Base-by-base conservation (phyloP, 345 rosid genomes). In the Corchorus olitorius region DNA sequence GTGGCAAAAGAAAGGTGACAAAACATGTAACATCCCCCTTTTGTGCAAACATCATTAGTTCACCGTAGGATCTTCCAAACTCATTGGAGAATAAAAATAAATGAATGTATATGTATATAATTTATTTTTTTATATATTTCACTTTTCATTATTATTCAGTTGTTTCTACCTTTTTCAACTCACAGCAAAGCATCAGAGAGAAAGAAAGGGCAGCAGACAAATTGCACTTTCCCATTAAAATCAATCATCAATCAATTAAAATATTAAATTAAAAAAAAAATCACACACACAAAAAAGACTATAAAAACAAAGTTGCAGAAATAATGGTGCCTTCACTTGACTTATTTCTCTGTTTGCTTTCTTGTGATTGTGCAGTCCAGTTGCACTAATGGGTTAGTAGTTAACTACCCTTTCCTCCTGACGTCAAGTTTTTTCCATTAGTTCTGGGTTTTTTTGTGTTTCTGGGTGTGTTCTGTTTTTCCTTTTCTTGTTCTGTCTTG, bases 41-140 rank as follows among this genome's bases (percentile, higher is more conserved):
- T 64, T 61, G 35, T 37, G 63, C 61, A 73, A 81, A 35, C 80
- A 80, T 85, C 73, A 80, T 67, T 65, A 54, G 82, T 81, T 82
- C 79, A 82, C 78, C 80, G 33, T 19, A 76, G 88, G 78, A 85
- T 84, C 89, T 88, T 89, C 93, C 93, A 71, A 88, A 84, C 81
- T 86, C 90, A 82, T 86, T 84, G 93, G 93, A 89, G 91, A 79
- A 73, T 55, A 59, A 65, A 39, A 39, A 39, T 39, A 27, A 27
- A 39, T 39, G 6, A 39, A 39, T 39, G 6, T 39, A 27, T 27
- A 27, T 39, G 1, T 27, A 27, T 27, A 27, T 27, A 27, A 27
- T 27, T 27, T 27, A 27, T 27, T 27, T 27, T 39, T 3, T 6
- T 39, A 39, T 39, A 39, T 39, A 59, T 50, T 53, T 67, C 68